These are phyloP conservation scores for Stachybotrys echinatus DNA, from an alignment of 2,329 filamentous ascomycete species.

Conservation along the genomic window DNA sequence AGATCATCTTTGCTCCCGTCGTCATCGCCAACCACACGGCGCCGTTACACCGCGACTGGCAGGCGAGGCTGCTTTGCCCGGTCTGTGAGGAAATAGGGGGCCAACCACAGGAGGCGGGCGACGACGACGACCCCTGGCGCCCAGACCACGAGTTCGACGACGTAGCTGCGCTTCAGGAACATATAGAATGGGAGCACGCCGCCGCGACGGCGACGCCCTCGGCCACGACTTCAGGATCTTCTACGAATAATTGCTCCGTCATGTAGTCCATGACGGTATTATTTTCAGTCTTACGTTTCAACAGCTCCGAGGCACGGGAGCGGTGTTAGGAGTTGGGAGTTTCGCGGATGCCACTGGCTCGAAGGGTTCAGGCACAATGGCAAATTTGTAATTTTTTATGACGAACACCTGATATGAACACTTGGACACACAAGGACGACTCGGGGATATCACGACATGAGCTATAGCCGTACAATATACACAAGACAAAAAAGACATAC, in stretches of 20 bases:
- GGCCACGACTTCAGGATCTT: constrained; percentile 23
- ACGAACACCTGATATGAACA: neutral
- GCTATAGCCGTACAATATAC: neutral
- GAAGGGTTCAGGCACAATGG: too few relatives aligned
- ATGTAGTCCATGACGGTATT: constrained; percentile 30
- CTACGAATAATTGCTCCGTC: constrained; percentile 34
- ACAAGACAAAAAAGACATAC: neutral
- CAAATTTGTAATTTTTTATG: too few relatives aligned
- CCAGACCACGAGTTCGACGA: constrained; percentile 47
- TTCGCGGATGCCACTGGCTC: too few relatives aligned
- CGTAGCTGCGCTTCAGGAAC: constrained; percentile 44
- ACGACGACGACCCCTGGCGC: constrained; percentile 43
- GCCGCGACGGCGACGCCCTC: constrained; percentile 30
- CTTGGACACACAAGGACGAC: neutral
- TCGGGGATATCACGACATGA: neutral
- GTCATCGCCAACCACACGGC: constrained; percentile 53
- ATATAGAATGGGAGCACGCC: constrained; percentile 53
- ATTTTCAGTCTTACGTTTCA: neutral
- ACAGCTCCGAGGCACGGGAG: neutral
- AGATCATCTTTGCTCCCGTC: constrained; percentile 50
- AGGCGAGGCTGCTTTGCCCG: constrained; percentile 46
- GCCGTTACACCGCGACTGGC: constrained; percentile 45
- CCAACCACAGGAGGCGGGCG: constrained; percentile 35
- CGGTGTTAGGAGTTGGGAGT: neutral
- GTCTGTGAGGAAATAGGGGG: constrained; percentile 51